Percentiles rank a stretch among this genome's conserved stretches.
Conservation (phyloP, 1,139 yeast genomes). For the Keqinozyma sinolaborantium region DNA sequence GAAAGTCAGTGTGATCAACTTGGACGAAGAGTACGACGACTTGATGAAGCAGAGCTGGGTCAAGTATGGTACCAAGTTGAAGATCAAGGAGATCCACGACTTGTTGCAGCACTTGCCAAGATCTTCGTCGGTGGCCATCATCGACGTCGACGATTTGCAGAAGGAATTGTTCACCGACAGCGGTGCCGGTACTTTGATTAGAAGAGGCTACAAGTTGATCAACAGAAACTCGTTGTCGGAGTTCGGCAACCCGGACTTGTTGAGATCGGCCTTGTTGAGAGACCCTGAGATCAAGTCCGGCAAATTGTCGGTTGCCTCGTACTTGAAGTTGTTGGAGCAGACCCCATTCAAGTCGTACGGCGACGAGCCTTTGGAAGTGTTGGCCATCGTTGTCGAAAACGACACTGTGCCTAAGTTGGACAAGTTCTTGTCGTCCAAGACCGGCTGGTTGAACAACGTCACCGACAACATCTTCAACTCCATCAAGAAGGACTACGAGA, state of each 20-base stretch:
- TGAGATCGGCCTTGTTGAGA: slow-evolving; percentile 72
- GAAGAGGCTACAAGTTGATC: slow-evolving; percentile 91
- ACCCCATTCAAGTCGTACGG: slow-evolving; percentile 76
- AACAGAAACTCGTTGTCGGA: slow-evolving; percentile 67
- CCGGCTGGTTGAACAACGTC: slow-evolving; percentile 97
- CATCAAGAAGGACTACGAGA: slow-evolving; percentile 66
- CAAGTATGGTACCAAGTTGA: slow-evolving; percentile 95
- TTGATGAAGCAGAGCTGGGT: slow-evolving; percentile 96
- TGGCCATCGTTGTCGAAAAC: slow-evolving; percentile 69
- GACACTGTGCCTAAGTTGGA: slow-evolving; percentile 66
- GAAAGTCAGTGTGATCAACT: slow-evolving; percentile 82
- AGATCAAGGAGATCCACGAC: slow-evolving; percentile 94
- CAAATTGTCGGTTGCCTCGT: slow-evolving; percentile 74
- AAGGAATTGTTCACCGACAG: slow-evolving; percentile 97
- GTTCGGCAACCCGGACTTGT: slow-evolving; percentile 71
- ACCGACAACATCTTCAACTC: slow-evolving; percentile 91
- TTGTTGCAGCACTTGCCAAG: slow-evolving; percentile 91
- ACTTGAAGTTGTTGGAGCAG: slow-evolving; percentile 67
- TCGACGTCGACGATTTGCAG: slow-evolving; percentile 90
- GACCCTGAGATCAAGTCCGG: slow-evolving; percentile 75
- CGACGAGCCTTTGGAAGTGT: slow-evolving; percentile 92
- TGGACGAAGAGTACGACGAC: slow-evolving; percentile 93
- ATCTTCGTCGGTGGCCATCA: slow-evolving; percentile 96
- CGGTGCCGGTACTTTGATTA: slow-evolving; percentile 97
- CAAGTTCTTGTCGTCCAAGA: slow-evolving; percentile 80